Evolutionary conservation across 805 yeast species (phyloP), one percentile per base, ranked within the genome.

Genomic region (Candida hungchunana): DNA sequence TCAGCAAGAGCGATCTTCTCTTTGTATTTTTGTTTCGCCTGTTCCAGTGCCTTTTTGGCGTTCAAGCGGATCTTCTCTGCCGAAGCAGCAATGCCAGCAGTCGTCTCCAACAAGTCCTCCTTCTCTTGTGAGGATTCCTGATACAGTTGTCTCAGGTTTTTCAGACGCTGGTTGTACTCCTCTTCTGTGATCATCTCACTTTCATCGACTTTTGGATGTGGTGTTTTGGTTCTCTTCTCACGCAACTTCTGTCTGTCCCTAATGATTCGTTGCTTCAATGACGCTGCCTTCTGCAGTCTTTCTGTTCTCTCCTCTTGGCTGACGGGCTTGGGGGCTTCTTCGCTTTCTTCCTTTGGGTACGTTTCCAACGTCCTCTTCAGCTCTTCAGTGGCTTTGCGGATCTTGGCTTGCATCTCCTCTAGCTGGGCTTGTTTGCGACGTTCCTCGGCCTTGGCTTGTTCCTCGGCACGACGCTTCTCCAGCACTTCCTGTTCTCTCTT

Each of bases 1-100:
- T 34, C 20, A 12, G 30, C 42, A 13, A 20, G 34, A 11, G 11
- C 23, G 34, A 30, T 33, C 32, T 16, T 35, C 34, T 45, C 41
- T 4, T 37, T 37, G 24, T 41, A 43, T 32, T 42, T 48, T 39
- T 30, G 22, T 26, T 41, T 34, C 2, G 55, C 52, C 16, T 34
- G 42, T 12, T 34, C 33, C n/a, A 47, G 28, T 0, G 51, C 52
- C 5, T 29, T 40, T 9, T 34, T 31, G 1, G 55, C 52, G 12
- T 44, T 34, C 13, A 27, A 24, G 29, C 39, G 32, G 4, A 49
- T 27, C 7, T 25, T 26, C 3, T 42, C 42, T 5, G 48, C 46
- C 23, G 29, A 26, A 8, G 21, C 34, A 3, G 16, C 26, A 1
- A 37, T 7, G 16, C 20, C 27, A 11, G 25, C 41, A 4, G 33